A percentile compares a stretch with the other conserved stretches of the same genome.
Evolutionary conservation across 1,284 basidiomycete genomes (phyloP).

Genomic region (Trichosporon sp.): DNA sequence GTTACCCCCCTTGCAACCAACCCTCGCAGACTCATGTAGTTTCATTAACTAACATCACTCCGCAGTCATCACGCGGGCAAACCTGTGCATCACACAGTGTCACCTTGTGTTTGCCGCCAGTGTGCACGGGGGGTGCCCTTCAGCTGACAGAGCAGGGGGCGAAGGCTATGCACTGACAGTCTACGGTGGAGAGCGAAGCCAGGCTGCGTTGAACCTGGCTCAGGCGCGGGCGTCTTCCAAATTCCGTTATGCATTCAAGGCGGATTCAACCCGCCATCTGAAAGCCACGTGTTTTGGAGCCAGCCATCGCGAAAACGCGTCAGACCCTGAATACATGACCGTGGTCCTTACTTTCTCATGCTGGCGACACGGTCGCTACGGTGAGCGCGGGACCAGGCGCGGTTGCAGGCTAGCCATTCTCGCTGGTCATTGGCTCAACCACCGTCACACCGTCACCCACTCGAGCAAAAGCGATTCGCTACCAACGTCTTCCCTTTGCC

Average conservation of each 20-base stretch:
- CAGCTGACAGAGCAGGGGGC: not conserved
- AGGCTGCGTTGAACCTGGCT: not conserved
- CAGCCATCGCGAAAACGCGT: slow-evolving; percentile 18
- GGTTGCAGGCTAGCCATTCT: not conserved
- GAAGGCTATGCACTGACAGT: too few species aligned
- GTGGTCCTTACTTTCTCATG: slow-evolving; percentile 10
- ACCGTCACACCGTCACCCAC: not conserved
- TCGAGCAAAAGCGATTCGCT: slow-evolving; percentile 16
- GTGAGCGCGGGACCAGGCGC: slow-evolving; percentile 7
- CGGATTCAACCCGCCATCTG: slow-evolving; percentile 15
- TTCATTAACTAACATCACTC: not conserved
- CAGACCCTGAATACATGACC: slow-evolving; percentile 12
- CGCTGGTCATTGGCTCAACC: slow-evolving; percentile 8
- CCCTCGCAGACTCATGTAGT: not conserved
- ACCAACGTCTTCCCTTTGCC: not conserved
- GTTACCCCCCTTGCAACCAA: not conserved
- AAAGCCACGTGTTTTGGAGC: not conserved
- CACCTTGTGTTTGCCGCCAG: not conserved
- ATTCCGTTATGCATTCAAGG: not conserved
- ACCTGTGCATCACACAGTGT: not conserved
- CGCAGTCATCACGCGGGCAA: not conserved
- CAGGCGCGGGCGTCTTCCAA: not conserved
- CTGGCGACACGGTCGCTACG: not conserved
- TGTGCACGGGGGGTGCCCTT: not conserved
- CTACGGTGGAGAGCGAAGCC: not conserved